Conservation (phyloP, 2,329 filamentous ascomycete species). For the Blastomyces percursus region DNA sequence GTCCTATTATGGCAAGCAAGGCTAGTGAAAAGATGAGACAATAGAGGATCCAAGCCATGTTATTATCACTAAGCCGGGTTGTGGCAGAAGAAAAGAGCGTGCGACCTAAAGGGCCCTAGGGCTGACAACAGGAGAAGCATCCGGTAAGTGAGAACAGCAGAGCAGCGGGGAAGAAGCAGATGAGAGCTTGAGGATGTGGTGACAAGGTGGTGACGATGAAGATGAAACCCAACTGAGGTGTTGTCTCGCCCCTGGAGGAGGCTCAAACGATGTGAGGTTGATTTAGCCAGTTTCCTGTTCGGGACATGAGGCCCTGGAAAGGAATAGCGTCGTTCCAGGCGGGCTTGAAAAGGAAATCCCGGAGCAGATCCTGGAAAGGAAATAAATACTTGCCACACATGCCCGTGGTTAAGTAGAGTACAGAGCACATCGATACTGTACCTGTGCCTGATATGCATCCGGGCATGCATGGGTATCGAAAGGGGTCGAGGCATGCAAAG, state of each 20-base stretch:
- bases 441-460: too few relatives aligned
- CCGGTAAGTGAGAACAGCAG: too few relatives aligned
- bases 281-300: slow-evolving; percentile 4
- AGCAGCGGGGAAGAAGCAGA: background rate
- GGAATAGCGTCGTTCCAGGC: background rate
- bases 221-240: background rate
- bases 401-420: too few relatives aligned
- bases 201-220: background rate
- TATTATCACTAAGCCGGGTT: too few relatives aligned
- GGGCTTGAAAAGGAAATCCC: background rate
- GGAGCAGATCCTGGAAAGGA: too few relatives aligned
- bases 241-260: background rate
- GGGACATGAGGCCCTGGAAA: background rate
- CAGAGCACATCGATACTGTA: too few relatives aligned
- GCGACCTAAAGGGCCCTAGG: background rate
- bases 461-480: too few relatives aligned
- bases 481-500: too few relatives aligned
- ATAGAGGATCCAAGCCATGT: background rate
- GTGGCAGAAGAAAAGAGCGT: background rate
- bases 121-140: background rate
- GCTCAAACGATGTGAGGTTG: background rate
- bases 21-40: slow-evolving; percentile 1
- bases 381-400: too few relatives aligned
- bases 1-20: background rate
- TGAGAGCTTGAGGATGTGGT: background rate